Base-by-base conservation (phyloP, 345 rosid species). In the Citrus cavaleriei region DNA sequence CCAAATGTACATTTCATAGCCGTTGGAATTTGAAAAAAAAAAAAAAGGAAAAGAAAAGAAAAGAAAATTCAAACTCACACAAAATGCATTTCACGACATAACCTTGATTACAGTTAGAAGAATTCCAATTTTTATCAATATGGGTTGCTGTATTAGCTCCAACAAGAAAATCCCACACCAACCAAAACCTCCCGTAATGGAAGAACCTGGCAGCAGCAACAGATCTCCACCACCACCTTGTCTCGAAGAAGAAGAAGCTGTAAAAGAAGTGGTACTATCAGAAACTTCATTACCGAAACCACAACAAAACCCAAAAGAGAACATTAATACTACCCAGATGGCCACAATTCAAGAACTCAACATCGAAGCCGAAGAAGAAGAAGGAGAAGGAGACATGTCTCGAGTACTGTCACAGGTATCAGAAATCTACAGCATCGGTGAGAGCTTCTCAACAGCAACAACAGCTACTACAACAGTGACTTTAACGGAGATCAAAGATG, bases 131-230 rank as follows among this genome's bases (percentile, higher is more conserved):
- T 22, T 57, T 8, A 5, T 6, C 65, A 35, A 55, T 70, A 90
- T 90, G 93, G 92, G 93, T 79, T 90, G 93, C 79, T 90, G 94
- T 77, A 22, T 88, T 12, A 90, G 93, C 86, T 67, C 87, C 82
- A 65, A 75, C 72, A 4, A 34, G 0, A 81, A 65, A 81, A 75
- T 62, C 76, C 73, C 49, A 34, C 27, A 65, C 28, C 82, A 70
- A 42, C 79, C 84, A 38, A 72, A 69, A 19, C 64, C 72, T 16
- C 42, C 79, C 22, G 58, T 19, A 54, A 12, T 68, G 62, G 55
- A 27, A 32, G 19, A 65, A 78, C 42, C 70, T 42, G 27, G 34
- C 55, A 10, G 10, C 70, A 42, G 28, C 71, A 42, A 37, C 73
- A n/a, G 72, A 69, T 46, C 64, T 35, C 69, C 85, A 5, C 78